Base-by-base conservation (phyloP, 495 filamentous ascomycete species). In the Aspergillus diversus region DNA sequence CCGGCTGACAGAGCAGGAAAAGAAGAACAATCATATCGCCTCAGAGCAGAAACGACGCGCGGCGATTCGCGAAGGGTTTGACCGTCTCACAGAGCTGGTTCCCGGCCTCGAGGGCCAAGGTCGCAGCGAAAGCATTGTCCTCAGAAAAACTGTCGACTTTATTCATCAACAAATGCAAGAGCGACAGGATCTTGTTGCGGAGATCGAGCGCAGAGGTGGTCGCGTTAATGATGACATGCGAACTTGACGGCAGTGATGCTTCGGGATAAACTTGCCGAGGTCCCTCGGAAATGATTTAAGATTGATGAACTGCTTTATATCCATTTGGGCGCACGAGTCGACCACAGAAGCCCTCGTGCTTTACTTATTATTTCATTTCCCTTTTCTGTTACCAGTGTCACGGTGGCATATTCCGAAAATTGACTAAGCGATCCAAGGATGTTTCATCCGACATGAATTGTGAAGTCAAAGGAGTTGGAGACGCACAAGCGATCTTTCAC, bases 41-140 rank as follows among this genome's bases (percentile, higher is more conserved):
- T 93, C 90, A 1, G 93, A 97, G 73, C 90, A 96, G 72, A 96
- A 97, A 75, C 89, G 93, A 12, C 88, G 93, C 34, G 85, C 90
- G 66, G 89, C 89, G 5, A 97, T 97, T 63, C 86, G 93, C 33
- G 86, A 90, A 34, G 91, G 89, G n/a, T 96, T 95, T 66, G 93
- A 97, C 74, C 81, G 86, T 17, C 81, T 97, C 3, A 89, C 90
- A n/a, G 84, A 87, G 49, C 81, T 94, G 46, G 91, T 97, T 16
- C 93, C 93, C 0, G 93, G 91, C 0, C 74, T 93, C 15, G 86
- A 90, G 69, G 93, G 93, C 7, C 89, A 92, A 70, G 92, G 89
- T 0, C 84, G 92, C 37, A 95, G 91, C 65, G 93, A 97, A 77
- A 90, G 89, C 47, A 80, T 92, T 27, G 92, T 97, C 15, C 79